phyloP scores from a whole-genome alignment of 2,329 filamentous ascomycete genomes.

The Colletotrichum limetticola region DNA sequence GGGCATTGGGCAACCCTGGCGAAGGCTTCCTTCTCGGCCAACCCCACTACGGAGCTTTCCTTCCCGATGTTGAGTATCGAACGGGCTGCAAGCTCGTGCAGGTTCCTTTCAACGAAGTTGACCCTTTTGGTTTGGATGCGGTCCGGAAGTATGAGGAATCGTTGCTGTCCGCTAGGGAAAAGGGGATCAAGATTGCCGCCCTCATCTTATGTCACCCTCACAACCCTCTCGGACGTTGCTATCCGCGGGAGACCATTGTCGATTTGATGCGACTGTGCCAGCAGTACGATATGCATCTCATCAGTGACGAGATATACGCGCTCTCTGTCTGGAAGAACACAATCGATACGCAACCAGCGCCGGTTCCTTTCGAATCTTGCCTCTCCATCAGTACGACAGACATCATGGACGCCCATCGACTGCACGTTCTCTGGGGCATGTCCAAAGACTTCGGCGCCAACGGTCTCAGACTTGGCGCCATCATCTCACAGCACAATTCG shows the following conservation, averaged over 20 bases:
- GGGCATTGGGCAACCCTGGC: conserved; percentile 52
- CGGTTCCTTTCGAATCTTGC: conserved; percentile 53
- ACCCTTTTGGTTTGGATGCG: not conserved
- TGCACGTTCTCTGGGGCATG: conserved; percentile 51
- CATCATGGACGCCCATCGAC: conserved; percentile 50
- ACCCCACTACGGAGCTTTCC: conserved; percentile 61
- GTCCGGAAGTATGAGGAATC: conserved; percentile 15
- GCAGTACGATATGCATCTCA: conserved; percentile 52
- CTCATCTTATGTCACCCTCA: conserved; percentile 42
- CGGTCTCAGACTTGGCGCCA: conserved; percentile 52
- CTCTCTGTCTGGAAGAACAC: conserved; percentile 53
- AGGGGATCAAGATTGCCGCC: not conserved
- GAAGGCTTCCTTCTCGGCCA: conserved; percentile 53
- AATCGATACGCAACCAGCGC: conserved; percentile 48
- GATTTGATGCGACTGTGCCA: conserved; percentile 25
- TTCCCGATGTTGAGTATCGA: conserved; percentile 55
- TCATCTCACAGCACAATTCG: conserved; percentile 36
- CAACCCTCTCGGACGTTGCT: conserved; percentile 45
- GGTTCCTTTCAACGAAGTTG: conserved; percentile 17
- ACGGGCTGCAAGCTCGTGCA: conserved; percentile 45
- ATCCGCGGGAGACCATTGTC: conserved; percentile 6
- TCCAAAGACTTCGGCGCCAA: conserved; percentile 55
- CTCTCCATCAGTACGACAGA: conserved; percentile 44
- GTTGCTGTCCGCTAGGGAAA: conserved; percentile 50
- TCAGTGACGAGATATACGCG: conserved; percentile 61